Base-by-base conservation (phyloP, 2,329 filamentous ascomycete species). In the Penicillium digitatum region DNA sequence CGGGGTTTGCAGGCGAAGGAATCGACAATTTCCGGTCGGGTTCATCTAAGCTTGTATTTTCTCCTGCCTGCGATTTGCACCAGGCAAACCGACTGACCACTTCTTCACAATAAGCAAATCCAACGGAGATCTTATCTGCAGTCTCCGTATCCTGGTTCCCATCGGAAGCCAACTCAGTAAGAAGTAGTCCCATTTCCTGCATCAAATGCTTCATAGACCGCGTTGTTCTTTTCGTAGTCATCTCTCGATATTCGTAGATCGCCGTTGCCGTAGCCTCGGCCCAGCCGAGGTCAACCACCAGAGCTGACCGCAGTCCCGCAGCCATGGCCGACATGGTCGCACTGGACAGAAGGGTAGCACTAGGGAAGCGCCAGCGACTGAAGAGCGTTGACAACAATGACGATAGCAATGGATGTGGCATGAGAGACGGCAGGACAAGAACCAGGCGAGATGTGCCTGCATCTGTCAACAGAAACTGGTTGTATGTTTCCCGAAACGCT, bases 281-380 rank as follows among this genome's bases (percentile, higher is more conserved):
- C 94, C 94, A 99, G 40, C 93, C 94, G 57, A 99, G 81, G 67
- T 99, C 91, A 35, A 99, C 80, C 0, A 97, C 84, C 39, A 99
- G 73, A 1, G 87, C 90, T n/a, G 89, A 90, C 14, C 94, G 85
- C 38, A 95, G 77, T 0, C 94, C 94, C 6, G 92, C 91, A 8
- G 87, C 88, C 3, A 92, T 82, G 7, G 87, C 79, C 1, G 85
- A 80, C 73, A 94, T 87, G 20, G 90, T 82, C 0, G 93, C 84
- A 0, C 84, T 82, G 1, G 91, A 90, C 66, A 96, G 77, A 39
- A 99, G 79, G 2, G 90, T 92, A 60, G 97, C 82, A 22, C 84
- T 87, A 0, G 92, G 89, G 16, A 88, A 82, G 62, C 92, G 88
- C 71, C 93, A 94, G 44, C 83, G 86, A 56, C 81, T 83, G 71